Conservation (phyloP, 2,329 filamentous ascomycete genomes). For the Aotearoamyces nothofagi region DNA sequence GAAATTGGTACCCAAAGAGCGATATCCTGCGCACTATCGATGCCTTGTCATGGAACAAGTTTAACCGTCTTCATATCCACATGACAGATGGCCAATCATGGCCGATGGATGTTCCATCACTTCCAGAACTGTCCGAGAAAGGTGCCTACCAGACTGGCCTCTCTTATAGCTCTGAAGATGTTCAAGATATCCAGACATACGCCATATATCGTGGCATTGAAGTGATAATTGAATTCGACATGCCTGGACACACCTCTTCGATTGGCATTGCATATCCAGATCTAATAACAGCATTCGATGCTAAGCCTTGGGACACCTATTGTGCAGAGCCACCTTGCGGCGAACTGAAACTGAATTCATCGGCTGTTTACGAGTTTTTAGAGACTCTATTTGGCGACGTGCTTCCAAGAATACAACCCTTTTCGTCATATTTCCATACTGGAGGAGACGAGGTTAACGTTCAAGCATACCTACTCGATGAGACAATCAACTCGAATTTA, state of each 20-base stretch:
- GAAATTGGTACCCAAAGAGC: slow-evolving; percentile 52
- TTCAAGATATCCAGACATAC: slow-evolving; percentile 54
- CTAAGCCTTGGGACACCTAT: slow-evolving; percentile 39
- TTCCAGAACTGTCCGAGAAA: slow-evolving; percentile 56
- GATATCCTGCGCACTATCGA: slow-evolving; percentile 64
- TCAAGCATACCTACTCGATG: slow-evolving; percentile 60
- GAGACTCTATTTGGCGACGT: slow-evolving; percentile 61
- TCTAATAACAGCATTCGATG: slow-evolving; percentile 49
- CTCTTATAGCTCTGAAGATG: slow-evolving; percentile 50
- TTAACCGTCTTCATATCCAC: slow-evolving; percentile 72
- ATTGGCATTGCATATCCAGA: slow-evolving; percentile 55
- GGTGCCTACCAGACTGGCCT: slow-evolving; percentile 57
- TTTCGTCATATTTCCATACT: slow-evolving; percentile 67
- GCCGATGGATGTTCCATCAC: slow-evolving; percentile 64
- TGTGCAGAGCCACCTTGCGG: slow-evolving; percentile 50
- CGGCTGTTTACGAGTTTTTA: slow-evolving; percentile 55
- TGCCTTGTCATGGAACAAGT: slow-evolving; percentile 62
- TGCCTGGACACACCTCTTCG: slow-evolving; percentile 63
- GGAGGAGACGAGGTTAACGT: slow-evolving; percentile 79
- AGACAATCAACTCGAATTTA: slow-evolving; percentile 53
- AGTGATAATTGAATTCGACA: slow-evolving; percentile 64
- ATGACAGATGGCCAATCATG: slow-evolving; percentile 74
- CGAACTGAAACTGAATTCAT: slow-evolving; percentile 62
- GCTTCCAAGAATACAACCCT: slow-evolving; percentile 53
- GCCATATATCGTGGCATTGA: slow-evolving; percentile 54